phyloP scores from a whole-genome alignment of 2,329 filamentous ascomycete genomes.

The Fonsecaea nubica region DNA sequence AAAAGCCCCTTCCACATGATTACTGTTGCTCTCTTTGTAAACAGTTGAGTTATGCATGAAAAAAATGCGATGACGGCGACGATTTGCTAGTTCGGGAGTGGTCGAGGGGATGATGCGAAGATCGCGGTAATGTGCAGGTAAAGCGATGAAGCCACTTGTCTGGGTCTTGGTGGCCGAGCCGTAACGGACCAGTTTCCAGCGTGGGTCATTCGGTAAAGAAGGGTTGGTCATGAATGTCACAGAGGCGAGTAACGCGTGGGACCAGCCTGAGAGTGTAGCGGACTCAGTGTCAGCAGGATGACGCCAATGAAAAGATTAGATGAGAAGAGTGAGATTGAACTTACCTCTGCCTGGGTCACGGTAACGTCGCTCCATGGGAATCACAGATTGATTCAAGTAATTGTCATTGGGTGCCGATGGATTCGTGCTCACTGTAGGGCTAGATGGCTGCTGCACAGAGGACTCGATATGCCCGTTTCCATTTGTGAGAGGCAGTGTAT shows the following conservation, averaged over 20 bases:
- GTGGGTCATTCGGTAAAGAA: slow-evolving; percentile 63
- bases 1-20: slow-evolving; percentile 70
- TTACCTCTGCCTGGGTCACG: slow-evolving; percentile 58
- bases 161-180: slow-evolving; percentile 71
- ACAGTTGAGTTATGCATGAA: slow-evolving; percentile 34
- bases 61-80: slow-evolving; percentile 33
- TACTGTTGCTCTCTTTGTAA: slow-evolving; percentile 39
- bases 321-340: slow-evolving; percentile 31
- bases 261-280: slow-evolving; percentile 34
- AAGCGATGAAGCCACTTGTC: slow-evolving; percentile 74
- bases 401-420: slow-evolving; percentile 3
- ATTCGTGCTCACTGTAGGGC: slow-evolving; percentile 33
- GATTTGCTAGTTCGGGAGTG: slow-evolving; percentile 28
- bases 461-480: slow-evolving; percentile 25
- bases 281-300: background rate
- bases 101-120: slow-evolving; percentile 63
- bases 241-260: slow-evolving; percentile 70
- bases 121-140: slow-evolving; percentile 69
- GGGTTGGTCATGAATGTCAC: slow-evolving; percentile 72
- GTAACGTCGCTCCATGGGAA: slow-evolving; percentile 52
- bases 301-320: background rate
- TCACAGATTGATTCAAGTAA: slow-evolving; percentile 40
- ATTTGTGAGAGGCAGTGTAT: slow-evolving; percentile 28
- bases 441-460: slow-evolving; percentile 34
- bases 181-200: slow-evolving; percentile 68